phyloP scores from a whole-genome alignment of 371 early-diverging fungal genomes.

The Dipsacomyces acuminosporus region DNA sequence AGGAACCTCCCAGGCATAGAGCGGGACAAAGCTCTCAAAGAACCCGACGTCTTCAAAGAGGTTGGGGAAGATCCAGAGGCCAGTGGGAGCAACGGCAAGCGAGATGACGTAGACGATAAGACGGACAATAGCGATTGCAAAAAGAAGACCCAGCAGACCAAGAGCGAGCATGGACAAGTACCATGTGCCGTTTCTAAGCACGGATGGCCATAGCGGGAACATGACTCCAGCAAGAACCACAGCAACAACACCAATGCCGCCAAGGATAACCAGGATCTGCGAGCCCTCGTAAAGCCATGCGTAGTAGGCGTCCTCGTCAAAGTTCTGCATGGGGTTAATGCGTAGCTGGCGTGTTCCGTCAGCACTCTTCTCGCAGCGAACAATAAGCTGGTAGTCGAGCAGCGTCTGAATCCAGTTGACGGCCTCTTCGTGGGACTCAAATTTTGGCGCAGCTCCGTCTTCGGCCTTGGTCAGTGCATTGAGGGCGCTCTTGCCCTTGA shows the following conservation, averaged over 20 bases:
- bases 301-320: slow-evolving; percentile 81
- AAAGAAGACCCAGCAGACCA: slow-evolving; percentile 86
- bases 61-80: slow-evolving; percentile 99
- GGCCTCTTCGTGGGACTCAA: slow-evolving; percentile 62
- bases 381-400: slow-evolving; percentile 50
- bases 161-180: slow-evolving; percentile 84
- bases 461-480: slow-evolving; percentile 76
- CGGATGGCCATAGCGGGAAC: slow-evolving; percentile 97
- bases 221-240: slow-evolving; percentile 87
- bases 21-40: slow-evolving; percentile 95
- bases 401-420: slow-evolving; percentile 64
- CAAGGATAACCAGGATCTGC: slow-evolving; percentile 65
- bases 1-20: slow-evolving; percentile 87
- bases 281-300: slow-evolving; percentile 96
- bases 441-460: slow-evolving; percentile 54
- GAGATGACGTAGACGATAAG: slow-evolving; percentile 84
- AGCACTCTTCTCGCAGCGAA: slow-evolving; percentile 46
- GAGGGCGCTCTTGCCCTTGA: slow-evolving; percentile 87
- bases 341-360: slow-evolving; percentile 49
- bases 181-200: slow-evolving; percentile 80
- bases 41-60: slow-evolving; percentile 98
- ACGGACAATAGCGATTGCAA: slow-evolving; percentile 85
- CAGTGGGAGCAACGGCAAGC: slow-evolving; percentile 70
- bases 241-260: slow-evolving; percentile 70
- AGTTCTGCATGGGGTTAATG: slow-evolving; percentile 62